These are phyloP conservation scores for Tricholoma bakamatsutake DNA, from an alignment of 768 basidiomycete genomes.

Conservation along the genomic window DNA sequence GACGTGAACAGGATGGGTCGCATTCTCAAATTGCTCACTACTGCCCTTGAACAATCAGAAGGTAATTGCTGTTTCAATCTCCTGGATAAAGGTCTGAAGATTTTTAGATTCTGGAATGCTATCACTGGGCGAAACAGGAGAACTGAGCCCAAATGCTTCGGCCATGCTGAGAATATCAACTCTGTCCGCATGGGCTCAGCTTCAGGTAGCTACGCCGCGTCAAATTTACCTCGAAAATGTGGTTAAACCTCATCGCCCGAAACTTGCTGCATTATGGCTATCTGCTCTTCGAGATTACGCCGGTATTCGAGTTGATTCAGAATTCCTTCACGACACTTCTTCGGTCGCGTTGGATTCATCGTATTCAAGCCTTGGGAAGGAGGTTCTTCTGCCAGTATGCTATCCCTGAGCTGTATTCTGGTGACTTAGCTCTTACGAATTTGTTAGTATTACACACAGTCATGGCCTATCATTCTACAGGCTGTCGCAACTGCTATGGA, in stretches of 20 bases:
- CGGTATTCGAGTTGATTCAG: conserved; percentile 82
- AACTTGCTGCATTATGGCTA: conserved; percentile 82
- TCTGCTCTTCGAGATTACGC: conserved; percentile 89
- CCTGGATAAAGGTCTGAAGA: neutral
- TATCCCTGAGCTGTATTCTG: neutral
- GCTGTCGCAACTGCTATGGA: conserved; percentile 83
- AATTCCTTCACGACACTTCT: conserved; percentile 71
- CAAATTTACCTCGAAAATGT: conserved; percentile 78
- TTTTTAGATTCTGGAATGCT: conserved; percentile 71
- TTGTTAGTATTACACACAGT: conserved; percentile 75
- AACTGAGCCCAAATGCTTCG: conserved; percentile 90
- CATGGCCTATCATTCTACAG: conserved; percentile 80
- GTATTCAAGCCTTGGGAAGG: conserved; percentile 84
- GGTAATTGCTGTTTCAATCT: conserved; percentile 36
- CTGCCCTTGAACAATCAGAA: conserved; percentile 85
- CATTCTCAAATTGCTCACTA: conserved; percentile 83
- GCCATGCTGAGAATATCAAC: conserved; percentile 93
- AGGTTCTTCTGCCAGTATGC: conserved; percentile 85
- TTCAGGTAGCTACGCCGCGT: conserved; percentile 70
- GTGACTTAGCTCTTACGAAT: conserved; percentile 1
- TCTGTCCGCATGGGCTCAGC: conserved; percentile 91
- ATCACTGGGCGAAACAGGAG: conserved; percentile 78
- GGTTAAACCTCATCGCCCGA: conserved; percentile 69
- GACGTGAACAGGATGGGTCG: conserved; percentile 90
- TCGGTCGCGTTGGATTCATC: conserved; percentile 74